Percentiles rank a stretch among this genome's conserved stretches.
Conservation (phyloP, 2,329 filamentous ascomycete genomes). For the Exophiala alcalophila region DNA sequence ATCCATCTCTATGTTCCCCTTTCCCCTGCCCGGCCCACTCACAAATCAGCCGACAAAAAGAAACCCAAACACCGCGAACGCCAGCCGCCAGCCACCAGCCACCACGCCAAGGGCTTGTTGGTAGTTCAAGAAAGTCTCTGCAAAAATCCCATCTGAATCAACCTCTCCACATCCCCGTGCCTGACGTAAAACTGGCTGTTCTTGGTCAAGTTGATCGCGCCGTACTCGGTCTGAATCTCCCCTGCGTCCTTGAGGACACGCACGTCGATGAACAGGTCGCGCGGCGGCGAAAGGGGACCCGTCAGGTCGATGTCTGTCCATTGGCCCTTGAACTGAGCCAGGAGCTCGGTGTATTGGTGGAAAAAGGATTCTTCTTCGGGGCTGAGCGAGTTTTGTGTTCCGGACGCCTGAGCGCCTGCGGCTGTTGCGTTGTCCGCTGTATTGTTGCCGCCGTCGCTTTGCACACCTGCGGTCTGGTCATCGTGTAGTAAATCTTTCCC, state of each 20-base stretch:
- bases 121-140: slow-evolving; percentile 73
- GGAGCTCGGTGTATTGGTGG: slow-evolving; percentile 81
- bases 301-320: slow-evolving; percentile 98
- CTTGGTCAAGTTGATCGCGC: slow-evolving; percentile 92
- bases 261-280: slow-evolving; percentile 94
- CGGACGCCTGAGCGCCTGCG: slow-evolving; percentile 37
- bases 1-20: too few relatives aligned
- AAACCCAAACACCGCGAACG: too few relatives aligned
- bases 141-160: slow-evolving; percentile 92
- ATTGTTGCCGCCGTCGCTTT: slow-evolving; percentile 35
- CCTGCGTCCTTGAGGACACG: slow-evolving; percentile 93
- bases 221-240: slow-evolving; percentile 98
- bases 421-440: slow-evolving; percentile 54
- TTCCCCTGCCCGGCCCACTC: too few relatives aligned
- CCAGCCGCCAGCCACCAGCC: too few relatives aligned
- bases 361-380: slow-evolving; percentile 97
- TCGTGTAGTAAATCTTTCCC: slow-evolving; percentile 75
- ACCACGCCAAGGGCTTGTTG: background rate
- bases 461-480: too few relatives aligned
- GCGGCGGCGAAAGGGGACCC: slow-evolving; percentile 88
- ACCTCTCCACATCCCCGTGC: slow-evolving; percentile 88
- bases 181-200: slow-evolving; percentile 98
- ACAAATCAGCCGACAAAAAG: too few relatives aligned
- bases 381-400: slow-evolving; percentile 69
- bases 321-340: slow-evolving; percentile 95